Percentiles rank a stretch among this genome's conserved stretches.
These are phyloP conservation scores for Tephrocybe sp. DNA, from an alignment of 768 basidiomycete species.

Conservation along the genomic window DNA sequence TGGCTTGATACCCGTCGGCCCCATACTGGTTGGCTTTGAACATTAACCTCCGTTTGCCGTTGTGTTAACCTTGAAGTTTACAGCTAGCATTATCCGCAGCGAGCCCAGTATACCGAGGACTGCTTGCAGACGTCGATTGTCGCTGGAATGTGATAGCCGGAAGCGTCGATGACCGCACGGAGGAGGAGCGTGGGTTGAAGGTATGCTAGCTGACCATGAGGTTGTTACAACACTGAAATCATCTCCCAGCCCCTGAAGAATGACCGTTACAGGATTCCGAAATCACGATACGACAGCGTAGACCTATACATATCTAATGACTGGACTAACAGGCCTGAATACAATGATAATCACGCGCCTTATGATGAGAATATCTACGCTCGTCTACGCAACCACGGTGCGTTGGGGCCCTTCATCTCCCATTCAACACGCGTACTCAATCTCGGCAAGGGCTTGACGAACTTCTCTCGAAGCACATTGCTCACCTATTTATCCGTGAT, in stretches of 20 bases:
- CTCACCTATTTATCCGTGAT: conserved; percentile 97
- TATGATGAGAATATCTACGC: conserved; percentile 75
- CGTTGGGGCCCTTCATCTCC: conserved; percentile 19
- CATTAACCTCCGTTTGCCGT: conserved; percentile 6
- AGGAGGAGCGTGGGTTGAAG: conserved; percentile 90
- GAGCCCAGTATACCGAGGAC: conserved; percentile 93
- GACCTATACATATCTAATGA: conserved; percentile 89
- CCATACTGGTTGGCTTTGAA: conserved; percentile 76
- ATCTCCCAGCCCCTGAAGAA: conserved; percentile 68
- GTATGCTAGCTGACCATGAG: conserved; percentile 32
- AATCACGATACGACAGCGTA: conserved; percentile 97
- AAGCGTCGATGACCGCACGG: conserved; percentile 96
- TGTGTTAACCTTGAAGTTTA: conserved; percentile 13
- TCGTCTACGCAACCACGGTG: conserved; percentile 77
- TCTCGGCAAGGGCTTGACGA: conserved; percentile 74
- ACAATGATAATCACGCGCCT: conserved; percentile 86
- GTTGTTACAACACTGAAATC: conserved; percentile 1
- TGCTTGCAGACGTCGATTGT: conserved; percentile 95
- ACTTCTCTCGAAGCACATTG: conserved; percentile 84
- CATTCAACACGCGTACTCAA: not conserved
- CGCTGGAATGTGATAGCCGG: conserved; percentile 99
- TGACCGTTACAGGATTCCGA: conserved; percentile 80
- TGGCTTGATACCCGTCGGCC: conserved; percentile 91
- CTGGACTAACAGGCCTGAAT: conserved; percentile 87
- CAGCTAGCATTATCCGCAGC: conserved; percentile 93